Percentiles rank a stretch among this genome's conserved stretches.
Evolutionary conservation across 2,329 filamentous ascomycete species (phyloP).

Genomic region (Fusarium sororula): DNA sequence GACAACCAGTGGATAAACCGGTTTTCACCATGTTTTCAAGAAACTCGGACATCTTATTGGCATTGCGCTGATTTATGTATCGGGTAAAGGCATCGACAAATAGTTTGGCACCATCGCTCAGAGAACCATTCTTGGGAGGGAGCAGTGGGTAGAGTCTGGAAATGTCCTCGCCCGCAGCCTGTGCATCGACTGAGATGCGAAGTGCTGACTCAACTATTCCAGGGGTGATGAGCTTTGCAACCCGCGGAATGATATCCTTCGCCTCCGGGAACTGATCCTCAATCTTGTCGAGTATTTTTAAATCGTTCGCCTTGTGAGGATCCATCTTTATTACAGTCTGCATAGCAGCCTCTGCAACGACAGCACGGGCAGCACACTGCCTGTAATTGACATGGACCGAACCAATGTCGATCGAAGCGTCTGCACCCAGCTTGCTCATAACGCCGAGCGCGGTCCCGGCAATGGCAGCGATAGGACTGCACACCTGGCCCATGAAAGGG

Average conservation of each 20-base stretch:
- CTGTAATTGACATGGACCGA: background rate
- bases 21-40: fast-evolving
- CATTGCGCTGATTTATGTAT: background rate
- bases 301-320: background rate
- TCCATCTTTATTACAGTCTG: background rate
- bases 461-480: background rate
- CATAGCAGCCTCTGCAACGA: background rate
- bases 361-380: background rate
- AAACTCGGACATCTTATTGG: background rate
- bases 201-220: fast-evolving
- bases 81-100: background rate
- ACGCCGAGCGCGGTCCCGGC: background rate
- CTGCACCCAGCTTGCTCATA: fast-evolving
- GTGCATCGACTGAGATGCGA: background rate
- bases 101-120: fast-evolving
- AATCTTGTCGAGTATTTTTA: background rate
- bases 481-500: background rate
- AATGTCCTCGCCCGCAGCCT: fast-evolving
- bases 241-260: background rate
- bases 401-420: fast-evolving
- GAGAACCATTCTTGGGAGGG: fast-evolving
- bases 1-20: fast-evolving
- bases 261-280: background rate
- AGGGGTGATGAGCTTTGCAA: background rate
- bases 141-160: background rate